Evolutionary conservation across 176 grass and related monocot species (phyloP).

Genomic region (Juncus inflexus): DNA sequence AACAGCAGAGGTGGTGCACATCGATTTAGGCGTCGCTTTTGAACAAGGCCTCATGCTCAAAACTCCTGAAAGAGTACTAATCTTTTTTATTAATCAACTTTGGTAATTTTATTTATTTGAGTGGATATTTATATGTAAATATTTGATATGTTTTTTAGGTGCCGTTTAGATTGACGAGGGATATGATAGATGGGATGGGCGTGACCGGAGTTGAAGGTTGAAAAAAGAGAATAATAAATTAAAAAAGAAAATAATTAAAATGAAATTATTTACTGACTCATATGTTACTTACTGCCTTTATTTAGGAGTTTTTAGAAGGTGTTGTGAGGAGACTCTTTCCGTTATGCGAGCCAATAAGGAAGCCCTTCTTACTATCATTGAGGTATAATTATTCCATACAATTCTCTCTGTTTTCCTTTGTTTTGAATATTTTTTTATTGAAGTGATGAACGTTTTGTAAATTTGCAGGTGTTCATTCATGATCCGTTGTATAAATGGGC

Average conservation of each 20-base stretch:
- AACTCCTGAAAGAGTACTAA: conserved; percentile 71
- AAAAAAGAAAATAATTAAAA: too few species aligned
- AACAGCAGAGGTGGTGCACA: conserved; percentile 89
- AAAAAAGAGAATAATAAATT: too few species aligned
- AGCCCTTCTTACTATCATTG: conserved; percentile 83
- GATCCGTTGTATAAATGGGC: conserved; percentile 99
- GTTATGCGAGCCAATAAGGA: conserved; percentile 95
- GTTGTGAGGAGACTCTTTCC: conserved; percentile 88
- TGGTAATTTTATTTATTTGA: too few species aligned
- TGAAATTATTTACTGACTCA: too few species aligned
- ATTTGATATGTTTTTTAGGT: conserved; percentile 42
- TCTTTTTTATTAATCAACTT: conserved; percentile 13
- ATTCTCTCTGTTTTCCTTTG: conserved; percentile 1
- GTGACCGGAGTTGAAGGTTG: conserved; percentile 87
- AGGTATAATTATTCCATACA: conserved; percentile 40
- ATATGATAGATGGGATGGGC: conserved; percentile 94
- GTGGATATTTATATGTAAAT: not conserved
- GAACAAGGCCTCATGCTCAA: conserved; percentile 97
- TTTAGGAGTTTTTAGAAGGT: conserved; percentile 95
- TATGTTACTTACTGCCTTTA: too few species aligned
- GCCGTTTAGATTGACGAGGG: conserved; percentile 81
- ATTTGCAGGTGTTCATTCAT: conserved; percentile 73
- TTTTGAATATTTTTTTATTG: not conserved
- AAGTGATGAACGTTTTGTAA: not conserved
- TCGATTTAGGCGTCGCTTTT: conserved; percentile 97